These are phyloP conservation scores for Ramaria sp. DNA, from an alignment of 768 basidiomycete genomes.

Conservation along the genomic window DNA sequence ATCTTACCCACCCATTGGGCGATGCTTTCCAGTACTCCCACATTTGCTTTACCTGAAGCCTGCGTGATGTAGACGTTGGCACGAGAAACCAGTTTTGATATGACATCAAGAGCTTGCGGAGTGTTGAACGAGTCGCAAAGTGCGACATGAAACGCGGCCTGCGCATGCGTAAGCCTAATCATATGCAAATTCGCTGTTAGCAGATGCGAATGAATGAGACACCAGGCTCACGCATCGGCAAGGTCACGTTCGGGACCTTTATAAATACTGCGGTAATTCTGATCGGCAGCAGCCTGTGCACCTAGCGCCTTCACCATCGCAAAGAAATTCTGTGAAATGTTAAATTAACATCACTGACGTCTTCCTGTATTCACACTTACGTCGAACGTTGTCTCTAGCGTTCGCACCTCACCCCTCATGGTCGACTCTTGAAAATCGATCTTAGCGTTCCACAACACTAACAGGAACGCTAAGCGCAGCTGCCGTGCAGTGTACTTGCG, in stretches of 20 bases:
- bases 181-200: slow-evolving; percentile 5
- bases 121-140: slow-evolving; percentile 98
- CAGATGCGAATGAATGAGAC: slow-evolving; percentile 1
- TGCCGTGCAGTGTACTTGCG: slow-evolving; percentile 77
- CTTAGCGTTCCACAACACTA: slow-evolving; percentile 85
- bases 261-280: slow-evolving; percentile 22
- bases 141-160: slow-evolving; percentile 69
- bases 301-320: slow-evolving; percentile 74
- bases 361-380: slow-evolving; percentile 34
- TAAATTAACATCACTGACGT: neutral
- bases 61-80: slow-evolving; percentile 81
- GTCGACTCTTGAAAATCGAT: slow-evolving; percentile 89
- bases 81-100: slow-evolving; percentile 74
- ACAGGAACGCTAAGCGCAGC: slow-evolving; percentile 82
- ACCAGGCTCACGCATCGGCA: slow-evolving; percentile 39
- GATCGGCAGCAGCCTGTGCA: slow-evolving; percentile 31
- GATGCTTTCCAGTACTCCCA: slow-evolving; percentile 49
- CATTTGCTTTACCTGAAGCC: slow-evolving; percentile 41
- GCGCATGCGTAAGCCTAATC: slow-evolving; percentile 30
- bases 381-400: slow-evolving; percentile 74
- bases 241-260: slow-evolving; percentile 61
- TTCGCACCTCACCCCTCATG: slow-evolving; percentile 83
- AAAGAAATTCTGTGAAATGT: slow-evolving; percentile 77
- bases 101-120: slow-evolving; percentile 61
- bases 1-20: slow-evolving; percentile 36